Base-by-base conservation (phyloP, 495 filamentous ascomycete genomes). In the Neurospora intermedia region DNA sequence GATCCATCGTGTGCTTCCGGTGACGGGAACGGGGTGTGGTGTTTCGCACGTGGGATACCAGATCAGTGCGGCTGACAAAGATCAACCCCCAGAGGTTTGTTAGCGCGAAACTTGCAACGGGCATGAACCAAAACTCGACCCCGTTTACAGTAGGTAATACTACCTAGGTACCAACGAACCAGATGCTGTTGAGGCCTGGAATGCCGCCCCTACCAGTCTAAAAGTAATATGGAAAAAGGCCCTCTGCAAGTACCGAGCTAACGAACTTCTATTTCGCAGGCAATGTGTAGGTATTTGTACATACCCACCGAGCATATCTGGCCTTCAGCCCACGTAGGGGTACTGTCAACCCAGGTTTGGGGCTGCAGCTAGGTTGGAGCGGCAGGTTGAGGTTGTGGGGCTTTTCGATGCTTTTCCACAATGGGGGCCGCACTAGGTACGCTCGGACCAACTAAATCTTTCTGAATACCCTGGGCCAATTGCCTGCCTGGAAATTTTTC, bases 401-500 rank as follows among this genome's bases (percentile, higher is more conserved):
- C 27, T 66, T 62, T 31, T 66, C 27, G 54, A 66, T 18, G 54
- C 54, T 66, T 66, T 35, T 66, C 54, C 27, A 35, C 54, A 27
- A 66, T 2, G 54, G 54, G 54, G 54, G 54, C 7, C 15, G 54
- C 54, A 18, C 54, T 66, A 59, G 35, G 35, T 38, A 46, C 15
- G 54, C 54, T 66, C 27, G 54, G 54, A 66, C 54, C 54, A 35
- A 0, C 54, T 6, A 66, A 66, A 16, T 31, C 23, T 62, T 8
- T 13, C 27, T 31, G 4, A 31, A 62, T 27, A 35, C 6, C 54
- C 27, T 66, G 15, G 54, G 27, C 54, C 54, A 62, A 62, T 62
- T 62, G 54, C 27, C 54, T 62, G 15, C 45, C 74, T 74, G 74
- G 76, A 77, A 77, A 73, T 77, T 77, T 77, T 77, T 75, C 54